phyloP scores from a whole-genome alignment of 495 filamentous ascomycete species.

The Hypoxylon perforatum region DNA sequence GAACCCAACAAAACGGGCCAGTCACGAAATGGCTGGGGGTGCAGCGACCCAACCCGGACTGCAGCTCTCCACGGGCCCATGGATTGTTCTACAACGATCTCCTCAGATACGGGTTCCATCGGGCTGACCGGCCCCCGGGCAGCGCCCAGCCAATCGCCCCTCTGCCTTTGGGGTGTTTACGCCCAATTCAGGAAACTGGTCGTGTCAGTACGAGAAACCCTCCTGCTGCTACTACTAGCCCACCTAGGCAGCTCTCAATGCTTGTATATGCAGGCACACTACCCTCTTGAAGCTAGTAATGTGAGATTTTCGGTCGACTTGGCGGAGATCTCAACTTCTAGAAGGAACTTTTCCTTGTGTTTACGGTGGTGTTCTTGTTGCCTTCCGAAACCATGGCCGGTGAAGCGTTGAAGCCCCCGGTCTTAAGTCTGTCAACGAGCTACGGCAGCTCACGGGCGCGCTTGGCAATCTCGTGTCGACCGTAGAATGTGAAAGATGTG shows the following conservation, averaged over 20 bases:
- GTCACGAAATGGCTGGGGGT: conserved; percentile 9
- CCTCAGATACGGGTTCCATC: conserved; percentile 35
- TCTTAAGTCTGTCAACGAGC: conserved; percentile 15
- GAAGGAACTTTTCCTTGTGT: not conserved
- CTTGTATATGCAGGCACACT: not conserved
- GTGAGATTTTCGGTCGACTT: conserved; percentile 7
- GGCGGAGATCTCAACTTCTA: conserved; percentile 17
- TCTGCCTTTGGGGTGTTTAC: not conserved
- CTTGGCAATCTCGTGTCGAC: not conserved
- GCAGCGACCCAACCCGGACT: conserved; percentile 14
- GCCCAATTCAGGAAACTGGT: conserved; percentile 36
- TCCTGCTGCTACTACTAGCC: conserved; percentile 14
- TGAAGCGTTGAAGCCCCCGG: conserved; percentile 1
- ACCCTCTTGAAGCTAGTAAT: conserved; percentile 1
- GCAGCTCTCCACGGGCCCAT: not conserved
- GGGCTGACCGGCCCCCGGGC: conserved; percentile 18
- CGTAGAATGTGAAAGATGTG: too few relatives aligned
- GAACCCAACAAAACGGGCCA: conserved; percentile 21
- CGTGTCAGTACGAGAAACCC: conserved; percentile 2
- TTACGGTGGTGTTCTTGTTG: not conserved
- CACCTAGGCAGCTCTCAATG: conserved; percentile 33
- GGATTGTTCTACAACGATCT: conserved; percentile 21
- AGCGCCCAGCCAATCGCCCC: conserved; percentile 25
- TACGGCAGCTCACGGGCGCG: too few relatives aligned
- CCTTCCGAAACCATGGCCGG: conserved; percentile 24